Base-by-base conservation (phyloP, 169 alveolate genomes). In the Plasmodium sp. region DNA sequence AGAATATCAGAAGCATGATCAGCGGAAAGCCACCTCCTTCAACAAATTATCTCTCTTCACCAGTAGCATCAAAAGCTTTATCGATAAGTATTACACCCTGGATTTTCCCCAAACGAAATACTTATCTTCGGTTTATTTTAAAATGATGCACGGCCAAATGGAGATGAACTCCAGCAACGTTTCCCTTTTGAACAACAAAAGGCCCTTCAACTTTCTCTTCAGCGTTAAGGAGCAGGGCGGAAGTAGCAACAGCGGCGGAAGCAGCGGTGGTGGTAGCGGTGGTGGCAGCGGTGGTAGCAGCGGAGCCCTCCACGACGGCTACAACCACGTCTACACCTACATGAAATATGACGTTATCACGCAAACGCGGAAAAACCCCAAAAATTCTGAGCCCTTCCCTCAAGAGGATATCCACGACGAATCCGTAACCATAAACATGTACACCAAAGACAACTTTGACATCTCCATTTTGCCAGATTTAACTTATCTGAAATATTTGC, bases 381-480 rank as follows among this genome's bases (percentile, higher is more conserved):
- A 67, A 67, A 7, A 31, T 27, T 9, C 31, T n/a, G 33, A 18
- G 14, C 5, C 16, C n/a, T 14, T 56, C 43, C 54, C 56, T 31
- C 45, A 83, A 34, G 91, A 83, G 27, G 72, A 54, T 75, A 82
- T 86, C 45, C 94, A 80, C 73, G 73, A 16, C 54, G 90, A 88
- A 88, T 88, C 81, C 62, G 41, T 88, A 74, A 41, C 91, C 34
- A 58, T 88, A 88, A 88, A 79, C 3, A 36, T 88, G 72, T 1
- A 80, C 82, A 45, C 88, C 12, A 88, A 88, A 16, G 94, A 88
- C 43, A 79, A 88, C 73, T 88, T 88, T 88, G 90, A 88, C 27
- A 43, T 80, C 62, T 88, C 94, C 43, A 88, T 88, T 80, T 62
- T 88, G 72, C 94, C 94, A n/a, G 94, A 88, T 79, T 4, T 67